phyloP scores from a whole-genome alignment of 306 rosid genomes.

The Canavalia gladiata region DNA sequence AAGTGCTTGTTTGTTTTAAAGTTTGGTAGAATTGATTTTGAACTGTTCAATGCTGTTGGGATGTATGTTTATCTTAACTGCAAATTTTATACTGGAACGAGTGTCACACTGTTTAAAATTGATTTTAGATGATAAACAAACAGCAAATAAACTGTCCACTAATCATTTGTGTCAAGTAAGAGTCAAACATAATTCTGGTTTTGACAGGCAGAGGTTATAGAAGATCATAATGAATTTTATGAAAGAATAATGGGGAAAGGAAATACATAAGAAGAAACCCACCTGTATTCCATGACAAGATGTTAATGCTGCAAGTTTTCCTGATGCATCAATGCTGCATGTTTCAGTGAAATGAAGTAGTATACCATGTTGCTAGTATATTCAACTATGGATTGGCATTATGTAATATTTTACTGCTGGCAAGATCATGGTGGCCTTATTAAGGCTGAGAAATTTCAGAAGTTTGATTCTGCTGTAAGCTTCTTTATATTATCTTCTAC shows the following conservation, averaged over 20 bases:
- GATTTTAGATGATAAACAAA: too few relatives aligned
- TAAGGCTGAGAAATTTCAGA: constrained; percentile 3
- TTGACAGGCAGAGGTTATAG: background rate
- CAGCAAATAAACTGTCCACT: background rate
- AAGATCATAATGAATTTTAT: constrained; percentile 5
- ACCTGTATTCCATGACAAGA: constrained; percentile 27
- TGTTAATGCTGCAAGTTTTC: background rate
- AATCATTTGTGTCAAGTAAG: constrained; percentile 7
- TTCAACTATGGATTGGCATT: constrained; percentile 32
- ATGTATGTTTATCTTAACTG: too few relatives aligned
- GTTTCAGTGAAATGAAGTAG: constrained; percentile 15
- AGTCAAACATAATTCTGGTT: constrained; percentile 1
- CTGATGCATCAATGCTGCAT: constrained; percentile 7
- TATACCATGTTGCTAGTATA: background rate
- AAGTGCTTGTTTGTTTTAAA: too few relatives aligned
- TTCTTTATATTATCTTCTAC: constrained; percentile 39
- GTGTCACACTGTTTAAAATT: too few relatives aligned
- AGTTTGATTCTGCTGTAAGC: constrained; percentile 33
- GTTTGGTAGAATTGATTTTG: too few relatives aligned
- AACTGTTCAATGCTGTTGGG: too few relatives aligned
- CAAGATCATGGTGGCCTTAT: constrained; percentile 3
- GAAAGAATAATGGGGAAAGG: background rate
- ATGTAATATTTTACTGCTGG: constrained; percentile 28
- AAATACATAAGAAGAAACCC: background rate
- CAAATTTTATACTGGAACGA: too few relatives aligned